These are phyloP conservation scores for Mycena sanguinolenta DNA, from an alignment of 768 basidiomycete species.

Conservation along the genomic window DNA sequence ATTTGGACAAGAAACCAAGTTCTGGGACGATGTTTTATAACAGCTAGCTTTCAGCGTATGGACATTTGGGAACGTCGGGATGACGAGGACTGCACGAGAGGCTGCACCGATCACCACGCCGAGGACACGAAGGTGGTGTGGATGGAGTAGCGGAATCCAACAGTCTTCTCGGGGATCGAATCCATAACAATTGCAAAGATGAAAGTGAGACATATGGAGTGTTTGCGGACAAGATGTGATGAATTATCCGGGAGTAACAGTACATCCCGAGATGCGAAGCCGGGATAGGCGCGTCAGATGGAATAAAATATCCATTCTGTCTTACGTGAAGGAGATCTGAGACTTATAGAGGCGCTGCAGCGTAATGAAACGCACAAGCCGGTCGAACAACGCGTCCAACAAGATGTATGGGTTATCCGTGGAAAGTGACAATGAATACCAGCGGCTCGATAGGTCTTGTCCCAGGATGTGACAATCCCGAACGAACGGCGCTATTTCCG, in stretches of 20 bases:
- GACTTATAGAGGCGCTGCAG: background rate
- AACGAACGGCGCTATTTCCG: slow-evolving; percentile 4
- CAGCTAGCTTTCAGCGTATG: background rate
- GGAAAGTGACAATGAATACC: background rate
- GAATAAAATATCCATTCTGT: slow-evolving; percentile 4
- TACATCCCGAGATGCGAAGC: background rate
- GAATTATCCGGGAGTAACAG: background rate
- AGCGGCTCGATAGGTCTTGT: background rate
- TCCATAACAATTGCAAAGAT: too few relatives aligned
- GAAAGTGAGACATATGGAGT: too few relatives aligned
- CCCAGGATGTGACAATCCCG: background rate
- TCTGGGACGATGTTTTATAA: background rate
- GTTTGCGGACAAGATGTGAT: background rate
- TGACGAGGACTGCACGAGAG: too few relatives aligned
- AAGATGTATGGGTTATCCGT: slow-evolving; percentile 1
- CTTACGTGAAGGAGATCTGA: slow-evolving; percentile 4
- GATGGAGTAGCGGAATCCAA: background rate
- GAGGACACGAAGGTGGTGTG: background rate
- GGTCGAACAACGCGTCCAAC: too few relatives aligned
- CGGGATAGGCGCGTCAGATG: background rate
- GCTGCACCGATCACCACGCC: background rate
- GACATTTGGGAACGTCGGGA: background rate
- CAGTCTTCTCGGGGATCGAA: too few relatives aligned
- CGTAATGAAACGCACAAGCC: background rate
- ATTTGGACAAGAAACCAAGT: background rate